Percentiles rank a stretch among this genome's conserved stretches.
Evolutionary conservation across 129 eudicot genomes (phyloP).

Genomic region (Escallonia rubra): DNA sequence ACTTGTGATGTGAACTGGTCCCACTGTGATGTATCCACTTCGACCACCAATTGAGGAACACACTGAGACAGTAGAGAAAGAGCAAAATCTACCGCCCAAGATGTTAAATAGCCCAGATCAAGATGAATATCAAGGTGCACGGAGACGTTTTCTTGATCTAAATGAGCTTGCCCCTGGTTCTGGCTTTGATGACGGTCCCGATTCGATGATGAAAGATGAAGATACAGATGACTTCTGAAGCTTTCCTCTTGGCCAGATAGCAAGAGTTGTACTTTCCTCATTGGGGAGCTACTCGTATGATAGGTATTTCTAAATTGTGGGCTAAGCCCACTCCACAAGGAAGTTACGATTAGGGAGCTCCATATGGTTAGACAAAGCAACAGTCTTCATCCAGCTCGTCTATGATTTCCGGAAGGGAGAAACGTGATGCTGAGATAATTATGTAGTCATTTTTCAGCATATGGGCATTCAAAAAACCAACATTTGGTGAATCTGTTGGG

Average conservation of each 20-base stretch:
- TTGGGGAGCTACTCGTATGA: constrained; percentile 25
- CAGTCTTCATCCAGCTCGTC: constrained; percentile 23
- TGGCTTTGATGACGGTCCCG: constrained; percentile 83
- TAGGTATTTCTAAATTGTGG: constrained; percentile 14
- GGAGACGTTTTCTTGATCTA: constrained; percentile 77
- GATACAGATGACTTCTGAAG: constrained; percentile 44
- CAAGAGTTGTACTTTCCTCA: constrained; percentile 9
- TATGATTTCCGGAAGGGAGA: constrained; percentile 9
- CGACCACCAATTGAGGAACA: constrained; percentile 35
- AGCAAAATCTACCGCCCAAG: constrained; percentile 23
- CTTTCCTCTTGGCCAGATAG: not conserved
- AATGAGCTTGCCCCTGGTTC: constrained; percentile 97
- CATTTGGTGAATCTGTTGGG: constrained; percentile 13
- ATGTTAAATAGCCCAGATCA: constrained; percentile 38
- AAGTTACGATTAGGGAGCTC: constrained; percentile 18
- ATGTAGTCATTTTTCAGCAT: constrained; percentile 37
- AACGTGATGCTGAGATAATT: constrained; percentile 11
- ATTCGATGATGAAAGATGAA: constrained; percentile 41
- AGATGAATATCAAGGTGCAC: constrained; percentile 47
- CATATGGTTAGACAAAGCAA: constrained; percentile 17
- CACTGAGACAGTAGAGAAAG: constrained; percentile 29
- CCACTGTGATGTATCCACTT: constrained; percentile 93
- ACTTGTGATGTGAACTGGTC: constrained; percentile 91
- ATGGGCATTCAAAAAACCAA: constrained; percentile 20
- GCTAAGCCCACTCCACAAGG: constrained; percentile 7